Base-by-base conservation (phyloP, 2,329 filamentous ascomycete species). In the Verticillium tricorpus region DNA sequence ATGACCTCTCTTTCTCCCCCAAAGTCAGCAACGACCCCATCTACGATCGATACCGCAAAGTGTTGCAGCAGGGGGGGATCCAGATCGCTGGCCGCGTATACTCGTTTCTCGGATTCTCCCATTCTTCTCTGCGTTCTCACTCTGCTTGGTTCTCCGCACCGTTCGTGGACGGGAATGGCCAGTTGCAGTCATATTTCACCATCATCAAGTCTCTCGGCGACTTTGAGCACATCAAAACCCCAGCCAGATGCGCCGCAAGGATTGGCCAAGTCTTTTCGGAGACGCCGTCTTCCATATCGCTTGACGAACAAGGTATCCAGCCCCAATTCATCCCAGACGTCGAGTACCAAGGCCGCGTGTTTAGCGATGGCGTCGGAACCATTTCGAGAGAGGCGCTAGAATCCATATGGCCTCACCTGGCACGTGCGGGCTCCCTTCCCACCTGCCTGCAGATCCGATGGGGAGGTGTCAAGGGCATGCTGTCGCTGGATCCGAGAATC, bases 341-440 rank as follows among this genome's bases (percentile, higher is more conserved):
- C 1, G 77, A 81, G 62, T 82, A 77, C 2, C 54, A 57, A 0
- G 75, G 78, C 35, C 81, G 87, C 5, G 80, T 88, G 0, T 96
- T 95, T 70, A 93, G 89, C 63, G 92, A 95, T 69, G 92, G 92
- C 1, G 89, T 91, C 1, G 92, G 92, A 0, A 92, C 86, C 0
- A 85, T 95, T 5, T 94, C 91, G 0, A 69, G 67, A 12, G 77
- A 77, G 0, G 79, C 92, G 0, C 75, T 89, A 57, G 72, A 82
- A 15, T 79, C 78, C n/a, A 83, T 93, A 2, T 89, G 86, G 81
- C 72, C 76, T 1, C 69, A 75, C 5, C 73, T 90, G 60, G 81
- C 85, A 0, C 71, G 73, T 35, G 75, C 75, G 28, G 77, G 77
- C 39, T 69, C 77, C 0, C 76, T 77, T 3, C 85, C 90, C 0